Percentiles rank a stretch among this genome's conserved stretches.
These are phyloP conservation scores for Cordyceps farinosa DNA, from an alignment of 2,329 filamentous ascomycete genomes.

Conservation along the genomic window DNA sequence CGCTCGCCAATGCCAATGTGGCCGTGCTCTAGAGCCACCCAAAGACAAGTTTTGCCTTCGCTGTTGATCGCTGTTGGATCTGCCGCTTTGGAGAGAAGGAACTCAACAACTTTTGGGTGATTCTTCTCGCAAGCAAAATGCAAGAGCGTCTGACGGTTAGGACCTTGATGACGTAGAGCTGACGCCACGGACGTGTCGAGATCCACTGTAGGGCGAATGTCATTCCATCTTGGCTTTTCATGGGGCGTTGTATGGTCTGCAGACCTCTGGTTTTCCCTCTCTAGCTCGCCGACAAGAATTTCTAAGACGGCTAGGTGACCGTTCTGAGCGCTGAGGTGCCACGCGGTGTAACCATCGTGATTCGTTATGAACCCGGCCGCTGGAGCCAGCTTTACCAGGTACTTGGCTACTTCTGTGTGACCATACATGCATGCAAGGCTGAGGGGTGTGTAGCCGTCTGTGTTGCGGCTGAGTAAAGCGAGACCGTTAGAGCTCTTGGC, in stretches of 20 bases:
- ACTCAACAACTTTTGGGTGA: too few species aligned
- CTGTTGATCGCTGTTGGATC: too few species aligned
- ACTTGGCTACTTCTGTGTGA: not conserved
- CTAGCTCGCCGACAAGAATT: not conserved
- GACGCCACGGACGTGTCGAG: too few species aligned
- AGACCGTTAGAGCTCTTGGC: not conserved
- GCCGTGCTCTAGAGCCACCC: too few species aligned
- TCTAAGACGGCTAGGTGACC: not conserved
- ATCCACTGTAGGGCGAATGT: too few species aligned
- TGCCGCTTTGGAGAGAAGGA: too few species aligned
- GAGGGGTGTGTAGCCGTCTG: not conserved
- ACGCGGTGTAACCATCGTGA: not conserved
- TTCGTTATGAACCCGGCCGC: not conserved
- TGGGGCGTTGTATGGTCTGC: not conserved
- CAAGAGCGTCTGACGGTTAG: too few species aligned
- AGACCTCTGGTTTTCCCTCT: not conserved
- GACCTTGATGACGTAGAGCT: too few species aligned
- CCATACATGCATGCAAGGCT: not conserved
- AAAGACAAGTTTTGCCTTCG: too few species aligned
- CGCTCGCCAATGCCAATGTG: too few species aligned
- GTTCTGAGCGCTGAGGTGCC: not conserved
- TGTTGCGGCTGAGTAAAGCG: not conserved
- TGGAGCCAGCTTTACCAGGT: not conserved
- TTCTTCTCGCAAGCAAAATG: too few species aligned
- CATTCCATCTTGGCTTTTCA: not conserved